phyloP scores from a whole-genome alignment of 306 rosid species.

The Vigna trinervia region DNA sequence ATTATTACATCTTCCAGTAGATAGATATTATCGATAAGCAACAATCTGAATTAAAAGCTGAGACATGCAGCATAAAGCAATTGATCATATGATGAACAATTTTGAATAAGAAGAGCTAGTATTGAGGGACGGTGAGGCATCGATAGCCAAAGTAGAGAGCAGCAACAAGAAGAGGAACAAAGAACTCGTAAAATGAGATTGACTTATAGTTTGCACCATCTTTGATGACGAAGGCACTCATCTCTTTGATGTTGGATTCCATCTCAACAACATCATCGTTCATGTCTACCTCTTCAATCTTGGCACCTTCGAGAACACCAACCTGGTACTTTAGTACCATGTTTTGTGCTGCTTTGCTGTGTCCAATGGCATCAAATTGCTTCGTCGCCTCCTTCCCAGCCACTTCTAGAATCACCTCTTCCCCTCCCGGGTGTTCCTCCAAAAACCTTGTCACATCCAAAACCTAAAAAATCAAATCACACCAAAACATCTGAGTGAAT shows the following conservation, averaged over 20 bases:
- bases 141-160: slow-evolving; percentile 56
- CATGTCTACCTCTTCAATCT: slow-evolving; percentile 36
- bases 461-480: slow-evolving; percentile 47
- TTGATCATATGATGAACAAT: not conserved
- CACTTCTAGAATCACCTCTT: slow-evolving; percentile 56
- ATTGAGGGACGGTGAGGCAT: slow-evolving; percentile 26
- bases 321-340: slow-evolving; percentile 60
- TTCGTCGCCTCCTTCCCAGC: slow-evolving; percentile 69
- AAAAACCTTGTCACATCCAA: slow-evolving; percentile 62
- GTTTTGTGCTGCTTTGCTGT: slow-evolving; percentile 58
- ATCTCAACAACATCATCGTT: slow-evolving; percentile 45
- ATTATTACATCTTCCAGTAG: no score
- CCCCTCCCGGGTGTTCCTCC: slow-evolving; percentile 76
- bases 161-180: slow-evolving; percentile 58
- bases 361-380: slow-evolving; percentile 62
- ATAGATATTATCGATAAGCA: not conserved
- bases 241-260: slow-evolving; percentile 52
- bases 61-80: not conserved
- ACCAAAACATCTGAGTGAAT: no score
- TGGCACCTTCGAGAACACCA: slow-evolving; percentile 61
- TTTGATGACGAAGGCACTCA: slow-evolving; percentile 67
- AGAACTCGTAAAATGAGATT: slow-evolving; percentile 40
- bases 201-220: slow-evolving; percentile 43
- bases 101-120: not conserved
- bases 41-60: not conserved